phyloP scores from a whole-genome alignment of 1,139 yeast genomes.

The Scheffersomyces parashehatae region DNA sequence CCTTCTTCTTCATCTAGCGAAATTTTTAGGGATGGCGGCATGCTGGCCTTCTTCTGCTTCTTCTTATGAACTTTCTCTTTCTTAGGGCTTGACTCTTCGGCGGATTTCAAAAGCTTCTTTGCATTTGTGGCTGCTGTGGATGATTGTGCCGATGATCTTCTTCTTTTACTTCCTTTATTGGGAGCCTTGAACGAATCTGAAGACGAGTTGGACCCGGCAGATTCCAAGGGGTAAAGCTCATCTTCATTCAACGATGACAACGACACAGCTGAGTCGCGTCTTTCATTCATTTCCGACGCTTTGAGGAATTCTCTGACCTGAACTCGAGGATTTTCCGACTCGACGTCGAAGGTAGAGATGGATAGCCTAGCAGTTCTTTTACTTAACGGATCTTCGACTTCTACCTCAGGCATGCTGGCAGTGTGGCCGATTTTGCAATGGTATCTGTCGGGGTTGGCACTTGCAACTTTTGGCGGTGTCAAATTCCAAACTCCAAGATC shows the following conservation, averaged over 20 bases:
- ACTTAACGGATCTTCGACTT: conserved; percentile 21
- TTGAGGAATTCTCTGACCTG: conserved; percentile 19
- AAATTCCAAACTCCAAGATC: too few species aligned
- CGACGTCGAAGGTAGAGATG: conserved; percentile 23
- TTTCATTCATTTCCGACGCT: conserved; percentile 1
- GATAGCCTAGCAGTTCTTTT: conserved; percentile 29
- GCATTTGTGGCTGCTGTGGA: conserved; percentile 8
- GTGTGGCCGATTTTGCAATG: background rate
- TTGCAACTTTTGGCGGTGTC: too few species aligned
- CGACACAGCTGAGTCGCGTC: conserved; percentile 30
- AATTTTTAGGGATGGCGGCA: too few species aligned
- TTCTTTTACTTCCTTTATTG: conserved; percentile 29
- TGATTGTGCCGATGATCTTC: conserved; percentile 43
- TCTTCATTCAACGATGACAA: conserved; percentile 21
- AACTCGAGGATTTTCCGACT: conserved; percentile 17
- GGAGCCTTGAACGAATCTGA: conserved; percentile 6
- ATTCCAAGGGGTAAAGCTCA: conserved; percentile 9
- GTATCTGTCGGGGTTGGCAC: too few species aligned
- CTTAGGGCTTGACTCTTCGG: conserved; percentile 14
- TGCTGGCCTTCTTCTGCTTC: conserved; percentile 32
- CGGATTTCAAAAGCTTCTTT: background rate
- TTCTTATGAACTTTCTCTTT: conserved; percentile 34
- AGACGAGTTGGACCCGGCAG: conserved; percentile 16
- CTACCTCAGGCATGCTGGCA: conserved; percentile 4
- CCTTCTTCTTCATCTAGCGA: background rate